Evolutionary conservation across 2,329 filamentous ascomycete species (phyloP), one percentile per base, ranked within the genome.

Genomic region (Trichoderma hamatum): DNA sequence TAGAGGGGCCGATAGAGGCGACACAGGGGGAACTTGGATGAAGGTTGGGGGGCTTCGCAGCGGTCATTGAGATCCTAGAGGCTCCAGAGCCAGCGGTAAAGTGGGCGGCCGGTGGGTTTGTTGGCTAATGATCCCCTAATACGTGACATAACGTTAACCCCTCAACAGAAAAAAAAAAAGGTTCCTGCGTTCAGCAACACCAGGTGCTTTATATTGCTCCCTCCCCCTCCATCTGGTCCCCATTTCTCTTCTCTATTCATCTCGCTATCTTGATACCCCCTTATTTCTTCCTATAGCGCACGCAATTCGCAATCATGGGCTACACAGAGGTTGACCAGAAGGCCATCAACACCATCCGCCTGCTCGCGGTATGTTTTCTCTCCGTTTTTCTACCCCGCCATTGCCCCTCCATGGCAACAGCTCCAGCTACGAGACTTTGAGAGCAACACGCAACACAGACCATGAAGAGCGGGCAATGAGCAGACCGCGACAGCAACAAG

Each of bases 271-370:
- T 56, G 52, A 60, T 60, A 51, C 55, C 64, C 64, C 36, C 43
- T n/a, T 52, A 66, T 58, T 46, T 54, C 11, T 56, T 69, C 69
- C 54, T 72, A 69, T 63, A 69, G 73, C 70, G 77, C 51, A 56
- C 43, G 59, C n/a, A 75, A 76, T 78, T 73, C 80, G 83, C 80
- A 82, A 89, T 79, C 82, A 98, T 98, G 95, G 90, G 90, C 82
- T 97, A 92, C 88, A 87, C 88, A 81, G 92, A 98, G 78, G 82
- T 90, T 80, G 96, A 99, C 83, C 86, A 91, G 87, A 89, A 94
- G 84, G 92, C 93, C 80, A 93, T 99, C 86, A 98, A 98, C 91
- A 97, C 95, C 83, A 98, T 99, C 86, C 93, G 96, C 82, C 84
- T 93, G 80, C 89, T 99, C 77, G 94, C 96, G 82, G 96, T 98